These are phyloP conservation scores for Xylariaceae sp. DNA, from an alignment of 2,329 filamentous ascomycete species.

Conservation along the genomic window DNA sequence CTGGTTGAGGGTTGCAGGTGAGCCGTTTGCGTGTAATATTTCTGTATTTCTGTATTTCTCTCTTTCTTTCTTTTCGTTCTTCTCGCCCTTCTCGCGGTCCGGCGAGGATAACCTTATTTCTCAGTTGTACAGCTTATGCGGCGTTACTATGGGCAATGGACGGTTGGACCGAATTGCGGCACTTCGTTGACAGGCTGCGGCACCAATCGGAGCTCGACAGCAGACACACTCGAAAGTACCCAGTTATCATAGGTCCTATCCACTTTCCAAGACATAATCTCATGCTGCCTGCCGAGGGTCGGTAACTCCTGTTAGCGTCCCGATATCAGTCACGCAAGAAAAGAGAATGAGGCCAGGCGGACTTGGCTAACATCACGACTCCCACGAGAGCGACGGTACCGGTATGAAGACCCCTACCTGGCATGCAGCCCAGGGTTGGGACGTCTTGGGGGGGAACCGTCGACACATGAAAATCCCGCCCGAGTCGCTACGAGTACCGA, in stretches of 20 bases:
- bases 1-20: too few species aligned
- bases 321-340: neutral
- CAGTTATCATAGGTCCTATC: slow-evolving; percentile 7
- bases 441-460: too few species aligned
- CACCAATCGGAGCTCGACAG: neutral
- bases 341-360: neutral
- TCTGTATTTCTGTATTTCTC: neutral
- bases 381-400: neutral
- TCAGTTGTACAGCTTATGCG: neutral
- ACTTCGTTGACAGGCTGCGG: neutral
- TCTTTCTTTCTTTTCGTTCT: too few species aligned
- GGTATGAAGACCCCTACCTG: neutral
- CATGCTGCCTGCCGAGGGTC: neutral
- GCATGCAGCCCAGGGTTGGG: too few species aligned
- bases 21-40: neutral
- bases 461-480: too few species aligned
- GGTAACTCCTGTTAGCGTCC: neutral
- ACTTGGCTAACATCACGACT: neutral
- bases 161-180: neutral
- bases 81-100: neutral
- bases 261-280: slow-evolving; percentile 11
- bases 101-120: neutral
- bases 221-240: neutral
- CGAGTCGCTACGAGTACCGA: too few species aligned
- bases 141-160: neutral